Conservation (phyloP, 179 eudicot genomes). For the Spergularia azorica region DNA sequence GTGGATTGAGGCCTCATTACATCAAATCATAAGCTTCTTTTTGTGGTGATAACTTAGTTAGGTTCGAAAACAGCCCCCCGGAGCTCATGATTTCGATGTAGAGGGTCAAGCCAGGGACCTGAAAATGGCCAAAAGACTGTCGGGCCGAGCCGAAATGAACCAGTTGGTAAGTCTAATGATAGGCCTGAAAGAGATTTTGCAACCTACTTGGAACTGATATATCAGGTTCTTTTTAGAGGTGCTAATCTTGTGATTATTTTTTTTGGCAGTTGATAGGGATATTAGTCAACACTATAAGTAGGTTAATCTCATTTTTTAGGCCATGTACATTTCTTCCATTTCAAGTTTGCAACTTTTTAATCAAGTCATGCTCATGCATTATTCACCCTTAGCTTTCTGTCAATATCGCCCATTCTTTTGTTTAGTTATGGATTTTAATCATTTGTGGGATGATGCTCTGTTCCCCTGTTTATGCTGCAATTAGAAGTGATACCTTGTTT, state of each 20-base stretch:
- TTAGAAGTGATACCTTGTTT: conserved; percentile 10
- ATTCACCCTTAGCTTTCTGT: conserved; percentile 14
- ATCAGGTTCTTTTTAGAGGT: conserved; percentile 10
- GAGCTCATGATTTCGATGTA: conserved; percentile 18
- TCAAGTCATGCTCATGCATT: conserved; percentile 13
- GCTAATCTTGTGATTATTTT: conserved; percentile 11
- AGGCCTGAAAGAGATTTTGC: conserved; percentile 26
- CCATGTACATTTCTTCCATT: conserved; percentile 30
- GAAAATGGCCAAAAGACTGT: conserved; percentile 10
- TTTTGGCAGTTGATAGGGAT: conserved; percentile 23
- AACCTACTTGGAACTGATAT: conserved; percentile 21
- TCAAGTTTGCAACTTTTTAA: conserved; percentile 27
- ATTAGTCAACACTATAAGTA: conserved; percentile 24
- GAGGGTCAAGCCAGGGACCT: conserved; percentile 19
- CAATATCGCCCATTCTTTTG: conserved; percentile 22
- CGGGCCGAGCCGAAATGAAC: neutral
- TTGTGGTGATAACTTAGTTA: conserved; percentile 19
- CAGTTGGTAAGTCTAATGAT: neutral
- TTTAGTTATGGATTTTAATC: conserved; percentile 22
- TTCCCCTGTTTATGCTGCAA: conserved; percentile 3
- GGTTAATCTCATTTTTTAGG: conserved; percentile 13
- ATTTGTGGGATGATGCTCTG: conserved; percentile 19
- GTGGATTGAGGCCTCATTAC: conserved; percentile 26
- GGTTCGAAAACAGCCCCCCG: conserved; percentile 39
- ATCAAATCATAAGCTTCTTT: conserved; percentile 30